Evolutionary conservation across 2,329 filamentous ascomycete species (phyloP).

Genomic region (Rutstroemia sp.): DNA sequence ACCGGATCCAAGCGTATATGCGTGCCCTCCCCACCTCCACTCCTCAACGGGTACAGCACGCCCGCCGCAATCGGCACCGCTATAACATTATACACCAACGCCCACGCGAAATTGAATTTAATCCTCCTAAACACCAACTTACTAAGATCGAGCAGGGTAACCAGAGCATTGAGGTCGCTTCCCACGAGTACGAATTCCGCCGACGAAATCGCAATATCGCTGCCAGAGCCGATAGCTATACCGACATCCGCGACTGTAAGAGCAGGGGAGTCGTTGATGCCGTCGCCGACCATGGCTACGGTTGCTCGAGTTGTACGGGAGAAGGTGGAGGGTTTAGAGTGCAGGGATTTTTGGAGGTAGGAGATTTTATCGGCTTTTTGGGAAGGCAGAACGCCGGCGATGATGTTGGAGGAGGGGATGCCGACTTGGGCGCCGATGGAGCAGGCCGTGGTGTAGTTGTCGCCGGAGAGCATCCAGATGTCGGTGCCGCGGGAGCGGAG

Average conservation of each 20-base stretch:
- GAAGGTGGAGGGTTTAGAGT: constrained; percentile 16
- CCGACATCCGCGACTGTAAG: constrained; percentile 74
- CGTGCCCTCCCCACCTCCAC: constrained; percentile 33
- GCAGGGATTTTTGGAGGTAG: constrained; percentile 43
- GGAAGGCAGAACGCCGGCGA: constrained; percentile 79
- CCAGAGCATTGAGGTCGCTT: constrained; percentile 48
- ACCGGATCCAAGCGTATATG: constrained; percentile 66
- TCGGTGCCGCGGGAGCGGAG: constrained; percentile 59
- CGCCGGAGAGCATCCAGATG: constrained; percentile 90
- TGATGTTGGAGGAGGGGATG: constrained; percentile 66
- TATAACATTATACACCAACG: constrained; percentile 56
- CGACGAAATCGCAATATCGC: constrained; percentile 74
- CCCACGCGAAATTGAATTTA: constrained; percentile 63
- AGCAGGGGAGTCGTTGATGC: constrained; percentile 79
- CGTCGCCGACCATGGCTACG: constrained; percentile 80
- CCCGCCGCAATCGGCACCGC: constrained; percentile 61
- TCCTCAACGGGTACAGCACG: constrained; percentile 48
- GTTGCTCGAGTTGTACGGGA: constrained; percentile 37
- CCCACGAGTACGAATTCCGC: constrained; percentile 74
- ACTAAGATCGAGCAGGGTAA: constrained; percentile 52
- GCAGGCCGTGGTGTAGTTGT: constrained; percentile 76
- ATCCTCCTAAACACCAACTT: constrained; percentile 56
- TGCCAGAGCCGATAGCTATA: constrained; percentile 74
- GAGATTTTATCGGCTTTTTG: constrained; percentile 71
- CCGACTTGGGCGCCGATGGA: constrained; percentile 72